Percentiles rank a stretch among this genome's conserved stretches.
These are phyloP conservation scores for Xylariaceae sp. DNA, from an alignment of 2,329 filamentous ascomycete genomes.

Conservation along the genomic window DNA sequence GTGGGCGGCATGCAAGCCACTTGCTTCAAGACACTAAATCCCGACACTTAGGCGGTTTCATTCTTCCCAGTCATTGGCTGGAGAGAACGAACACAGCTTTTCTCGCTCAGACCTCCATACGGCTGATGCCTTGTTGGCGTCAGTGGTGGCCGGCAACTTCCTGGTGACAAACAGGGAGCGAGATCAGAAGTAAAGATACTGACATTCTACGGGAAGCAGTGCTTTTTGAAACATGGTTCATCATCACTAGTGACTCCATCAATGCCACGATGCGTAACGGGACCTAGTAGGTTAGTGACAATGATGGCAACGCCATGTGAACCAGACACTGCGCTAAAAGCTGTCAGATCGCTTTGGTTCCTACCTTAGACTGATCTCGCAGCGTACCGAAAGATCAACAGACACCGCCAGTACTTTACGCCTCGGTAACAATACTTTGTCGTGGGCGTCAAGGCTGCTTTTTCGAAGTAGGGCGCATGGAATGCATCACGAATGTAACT, in stretches of 20 bases:
- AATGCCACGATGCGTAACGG: conserved; percentile 19
- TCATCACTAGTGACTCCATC: conserved; percentile 5
- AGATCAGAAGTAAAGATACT: too few species aligned
- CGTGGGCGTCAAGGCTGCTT: conserved; percentile 22
- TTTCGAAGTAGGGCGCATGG: conserved; percentile 17
- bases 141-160: not conserved
- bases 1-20: conserved; percentile 28
- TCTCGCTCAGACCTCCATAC: not conserved
- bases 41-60: conserved; percentile 7
- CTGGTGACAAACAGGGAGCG: too few species aligned
- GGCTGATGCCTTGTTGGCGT: conserved; percentile 2
- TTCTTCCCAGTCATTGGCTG: conserved; percentile 1
- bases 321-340: conserved; percentile 9
- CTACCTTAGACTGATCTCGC: conserved; percentile 27
- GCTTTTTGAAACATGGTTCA: conserved; percentile 17
- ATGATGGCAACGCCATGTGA: conserved; percentile 13
- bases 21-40: conserved; percentile 2
- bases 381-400: not conserved
- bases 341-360: conserved; percentile 23
- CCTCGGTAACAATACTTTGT: not conserved
- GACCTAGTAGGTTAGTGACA: conserved; percentile 25
- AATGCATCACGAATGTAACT: conserved; percentile 11
- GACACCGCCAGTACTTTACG: conserved; percentile 20
- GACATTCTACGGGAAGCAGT: conserved; percentile 1
- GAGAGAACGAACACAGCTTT: not conserved